Percentiles rank a stretch among this genome's conserved stretches.
Conservation (phyloP, 345 rosid genomes). For the Hirschfeldia incana region DNA sequence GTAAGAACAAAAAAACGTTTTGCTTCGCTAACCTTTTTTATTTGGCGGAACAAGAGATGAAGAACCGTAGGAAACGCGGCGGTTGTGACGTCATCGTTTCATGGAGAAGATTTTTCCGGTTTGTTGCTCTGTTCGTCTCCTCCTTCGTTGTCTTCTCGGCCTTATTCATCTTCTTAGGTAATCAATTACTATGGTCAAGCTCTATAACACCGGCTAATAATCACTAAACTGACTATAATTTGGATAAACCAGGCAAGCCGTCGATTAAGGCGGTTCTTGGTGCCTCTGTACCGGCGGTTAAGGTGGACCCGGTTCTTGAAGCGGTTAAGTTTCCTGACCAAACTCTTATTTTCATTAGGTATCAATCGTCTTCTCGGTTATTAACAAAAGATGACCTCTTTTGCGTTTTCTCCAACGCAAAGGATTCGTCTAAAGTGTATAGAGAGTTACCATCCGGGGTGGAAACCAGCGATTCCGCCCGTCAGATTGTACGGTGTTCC, state of each 20-base stretch:
- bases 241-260: constrained; percentile 45
- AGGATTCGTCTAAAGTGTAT: constrained; percentile 38
- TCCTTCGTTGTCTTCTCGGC: constrained; percentile 55
- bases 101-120: constrained; percentile 61
- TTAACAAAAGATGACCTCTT: constrained; percentile 52
- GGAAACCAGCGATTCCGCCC: constrained; percentile 34
- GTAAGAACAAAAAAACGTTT: background rate
- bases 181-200: background rate
- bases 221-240: background rate
- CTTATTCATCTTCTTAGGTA: constrained; percentile 56
- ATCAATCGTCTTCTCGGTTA: constrained; percentile 45
- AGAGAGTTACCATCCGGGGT: constrained; percentile 43
- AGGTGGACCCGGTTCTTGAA: constrained; percentile 45
- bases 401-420: constrained; percentile 53
- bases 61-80: constrained; percentile 48
- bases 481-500: constrained; percentile 66
- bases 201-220: background rate
- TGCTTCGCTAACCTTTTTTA: background rate
- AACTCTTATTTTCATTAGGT: constrained; percentile 57
- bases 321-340: constrained; percentile 67
- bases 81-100: constrained; percentile 40
- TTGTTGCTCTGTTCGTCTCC: constrained; percentile 51
- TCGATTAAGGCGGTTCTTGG: constrained; percentile 37
- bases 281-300: constrained; percentile 27
- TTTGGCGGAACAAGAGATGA: constrained; percentile 39